Evolutionary conservation across 202 grass and related monocot species (phyloP), one percentile per base, ranked within the genome.

Genomic region (Setaria italica): DNA sequence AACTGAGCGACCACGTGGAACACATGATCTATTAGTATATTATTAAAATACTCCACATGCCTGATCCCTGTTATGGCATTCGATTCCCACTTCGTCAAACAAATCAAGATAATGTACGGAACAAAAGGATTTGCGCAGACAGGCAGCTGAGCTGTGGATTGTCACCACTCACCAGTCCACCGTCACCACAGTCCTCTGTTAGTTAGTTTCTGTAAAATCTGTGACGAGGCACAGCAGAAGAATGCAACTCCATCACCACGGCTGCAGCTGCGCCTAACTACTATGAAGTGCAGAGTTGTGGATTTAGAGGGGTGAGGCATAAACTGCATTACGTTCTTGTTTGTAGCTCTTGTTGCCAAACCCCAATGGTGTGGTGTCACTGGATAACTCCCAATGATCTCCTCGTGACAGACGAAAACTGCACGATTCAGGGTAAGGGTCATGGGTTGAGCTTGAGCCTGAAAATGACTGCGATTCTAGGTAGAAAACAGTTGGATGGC

Each of bases 1-100:
- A 9, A 7, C 11, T 11, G 48, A 67, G 14, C 79, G 47, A 67
- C 20, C 80, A 83, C 0, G 53, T 12, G 80, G n/a, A 5, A 54
- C 79, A 35, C 79, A 45, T 60, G 72, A 59, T 43, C 37, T 16
- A 75, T 48, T 48, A 67, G 8, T 58, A 48, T 75, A 87, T 19
- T 74, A 11, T 59, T 25, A 10, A 2, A 8, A 58, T 3, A 58
- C 55, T 33, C 17, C 72, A 6, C 54, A 29, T 48, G 2, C 3
- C 4, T 14, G 16, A 59, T 71, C n/a, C 17, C 0, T 62, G 4
- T 8, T 9, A 21, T 19, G 2, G 5, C 32, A 9, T 49, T 29
- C 7, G 0, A 6, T 42, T 56, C 3, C 30, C 11, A 74, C 60
- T 70, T 34, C 51, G 30, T 62, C 78, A 49, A 76, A 68, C 41